phyloP scores from a whole-genome alignment of 768 basidiomycete species.

The Mrakia blollopis region DNA sequence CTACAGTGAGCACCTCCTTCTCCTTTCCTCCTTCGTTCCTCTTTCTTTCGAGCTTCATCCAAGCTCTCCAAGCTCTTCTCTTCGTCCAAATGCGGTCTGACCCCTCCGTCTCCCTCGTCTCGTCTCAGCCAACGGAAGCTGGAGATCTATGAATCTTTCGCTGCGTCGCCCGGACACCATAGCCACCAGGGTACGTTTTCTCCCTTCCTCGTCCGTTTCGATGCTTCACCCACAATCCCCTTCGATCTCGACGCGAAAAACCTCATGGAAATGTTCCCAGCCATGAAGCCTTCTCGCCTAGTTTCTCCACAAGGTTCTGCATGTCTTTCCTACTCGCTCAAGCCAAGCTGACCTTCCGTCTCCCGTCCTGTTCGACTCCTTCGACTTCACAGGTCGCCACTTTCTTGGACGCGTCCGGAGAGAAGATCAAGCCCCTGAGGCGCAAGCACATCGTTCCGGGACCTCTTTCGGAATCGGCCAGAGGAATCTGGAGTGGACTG shows the following conservation, averaged over 20 bases:
- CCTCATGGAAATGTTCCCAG: too few relatives aligned
- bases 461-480: conserved; percentile 9
- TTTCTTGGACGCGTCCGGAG: conserved; percentile 16
- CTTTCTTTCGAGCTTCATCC: background rate
- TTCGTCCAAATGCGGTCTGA: background rate
- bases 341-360: background rate
- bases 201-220: background rate
- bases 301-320: too few relatives aligned
- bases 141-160: background rate
- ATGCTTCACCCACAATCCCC: background rate
- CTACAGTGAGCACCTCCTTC: conserved; percentile 26
- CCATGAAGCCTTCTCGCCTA: too few relatives aligned
- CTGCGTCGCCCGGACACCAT: conserved; percentile 23
- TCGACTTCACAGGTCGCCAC: conserved; percentile 5
- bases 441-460: conserved; percentile 1
- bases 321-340: background rate
- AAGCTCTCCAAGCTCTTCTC: background rate
- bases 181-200: conserved; percentile 9
- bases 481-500: conserved; percentile 29
- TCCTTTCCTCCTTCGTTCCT: background rate
- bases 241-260: background rate
- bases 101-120: background rate
- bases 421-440: conserved; percentile 12
- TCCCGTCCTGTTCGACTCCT: background rate
- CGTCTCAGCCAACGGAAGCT: conserved; percentile 5